Percentiles rank a stretch among this genome's conserved stretches.
These are phyloP conservation scores for Colletotrichum tabaci DNA, from an alignment of 2,329 filamentous ascomycete species.

Conservation along the genomic window DNA sequence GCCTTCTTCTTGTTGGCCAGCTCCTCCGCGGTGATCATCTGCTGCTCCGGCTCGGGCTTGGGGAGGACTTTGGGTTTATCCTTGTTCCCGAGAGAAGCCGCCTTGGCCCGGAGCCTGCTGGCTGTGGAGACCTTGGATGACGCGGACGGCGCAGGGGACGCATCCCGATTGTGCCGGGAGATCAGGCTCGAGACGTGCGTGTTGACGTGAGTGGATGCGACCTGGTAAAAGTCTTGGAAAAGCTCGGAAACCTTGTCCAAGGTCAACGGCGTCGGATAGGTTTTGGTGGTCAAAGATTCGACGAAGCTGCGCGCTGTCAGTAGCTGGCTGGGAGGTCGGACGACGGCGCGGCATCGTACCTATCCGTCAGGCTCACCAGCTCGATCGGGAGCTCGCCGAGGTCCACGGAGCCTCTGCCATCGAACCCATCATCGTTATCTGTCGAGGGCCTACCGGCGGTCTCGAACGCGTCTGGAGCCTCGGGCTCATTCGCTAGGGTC, in stretches of 20 bases:
- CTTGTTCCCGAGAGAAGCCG: conserved; percentile 67
- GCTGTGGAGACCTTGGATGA: conserved; percentile 71
- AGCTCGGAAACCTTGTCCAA: conserved; percentile 87
- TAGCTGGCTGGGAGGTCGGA: background rate
- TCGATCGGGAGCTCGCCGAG: conserved; percentile 95
- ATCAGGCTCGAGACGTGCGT: conserved; percentile 89
- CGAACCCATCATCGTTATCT: conserved; percentile 61
- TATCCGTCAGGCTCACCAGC: conserved; percentile 89
- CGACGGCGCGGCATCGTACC: conserved; percentile 64
- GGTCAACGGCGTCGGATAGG: conserved; percentile 85
- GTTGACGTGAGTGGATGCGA: conserved; percentile 84
- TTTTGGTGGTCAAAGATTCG: conserved; percentile 88
- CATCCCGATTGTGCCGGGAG: conserved; percentile 79
- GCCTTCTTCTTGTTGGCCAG: conserved; percentile 85
- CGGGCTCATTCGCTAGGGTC: conserved; percentile 44
- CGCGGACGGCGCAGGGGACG: conserved; percentile 68
- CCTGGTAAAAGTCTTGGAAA: conserved; percentile 94
- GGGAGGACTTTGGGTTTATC: conserved; percentile 62
- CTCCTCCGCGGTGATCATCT: conserved; percentile 93
- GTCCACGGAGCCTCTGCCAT: conserved; percentile 74
- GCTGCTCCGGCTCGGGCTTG: conserved; percentile 71
- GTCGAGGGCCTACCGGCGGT: conserved; percentile 53
- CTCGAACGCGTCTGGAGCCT: conserved; percentile 66
- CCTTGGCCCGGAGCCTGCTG: conserved; percentile 70
- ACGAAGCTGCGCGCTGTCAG: conserved; percentile 77